Evolutionary conservation across 352 stramenopile species (phyloP).

Genomic region (Phytophthora macrochlamydospora): DNA sequence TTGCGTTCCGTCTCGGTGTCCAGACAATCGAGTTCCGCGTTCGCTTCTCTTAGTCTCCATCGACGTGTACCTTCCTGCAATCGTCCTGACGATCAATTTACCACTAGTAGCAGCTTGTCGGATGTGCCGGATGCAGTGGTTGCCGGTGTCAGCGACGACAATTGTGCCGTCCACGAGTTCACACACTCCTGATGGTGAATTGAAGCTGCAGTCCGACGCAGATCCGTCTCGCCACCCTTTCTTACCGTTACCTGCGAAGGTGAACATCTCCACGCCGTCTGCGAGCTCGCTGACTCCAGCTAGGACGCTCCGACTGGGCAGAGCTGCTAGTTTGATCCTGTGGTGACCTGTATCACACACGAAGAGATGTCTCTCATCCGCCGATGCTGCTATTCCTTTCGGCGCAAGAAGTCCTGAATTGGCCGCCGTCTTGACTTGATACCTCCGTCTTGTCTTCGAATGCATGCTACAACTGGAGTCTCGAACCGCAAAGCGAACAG

Average conservation of each 20-base stretch:
- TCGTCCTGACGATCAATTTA: slow-evolving; percentile 40
- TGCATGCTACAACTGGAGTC: background rate
- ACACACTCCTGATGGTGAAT: slow-evolving; percentile 43
- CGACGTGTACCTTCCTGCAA: slow-evolving; percentile 34
- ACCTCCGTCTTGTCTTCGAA: background rate
- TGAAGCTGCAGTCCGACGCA: slow-evolving; percentile 46
- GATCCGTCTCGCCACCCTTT: slow-evolving; percentile 50
- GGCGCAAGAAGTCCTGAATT: slow-evolving; percentile 45
- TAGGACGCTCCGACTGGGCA: slow-evolving; percentile 36
- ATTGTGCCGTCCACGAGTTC: slow-evolving; percentile 45
- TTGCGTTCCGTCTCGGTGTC: slow-evolving; percentile 34
- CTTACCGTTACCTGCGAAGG: slow-evolving; percentile 49
- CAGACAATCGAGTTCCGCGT: slow-evolving; percentile 21
- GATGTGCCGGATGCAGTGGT: slow-evolving; percentile 63
- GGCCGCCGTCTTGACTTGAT: slow-evolving; percentile 30
- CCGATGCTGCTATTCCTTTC: slow-evolving; percentile 47
- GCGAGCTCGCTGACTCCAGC: slow-evolving; percentile 8
- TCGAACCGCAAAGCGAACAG: slow-evolving; percentile 37
- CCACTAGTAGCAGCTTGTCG: slow-evolving; percentile 18
- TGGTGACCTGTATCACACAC: slow-evolving; percentile 63
- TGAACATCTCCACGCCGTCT: slow-evolving; percentile 42
- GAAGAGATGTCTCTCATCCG: slow-evolving; percentile 49
- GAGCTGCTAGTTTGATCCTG: slow-evolving; percentile 50
- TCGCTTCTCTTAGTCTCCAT: background rate
- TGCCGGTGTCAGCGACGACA: slow-evolving; percentile 52